Base-by-base conservation (phyloP, 768 basidiomycete species). In the Boletus pseudo-olivaceus region DNA sequence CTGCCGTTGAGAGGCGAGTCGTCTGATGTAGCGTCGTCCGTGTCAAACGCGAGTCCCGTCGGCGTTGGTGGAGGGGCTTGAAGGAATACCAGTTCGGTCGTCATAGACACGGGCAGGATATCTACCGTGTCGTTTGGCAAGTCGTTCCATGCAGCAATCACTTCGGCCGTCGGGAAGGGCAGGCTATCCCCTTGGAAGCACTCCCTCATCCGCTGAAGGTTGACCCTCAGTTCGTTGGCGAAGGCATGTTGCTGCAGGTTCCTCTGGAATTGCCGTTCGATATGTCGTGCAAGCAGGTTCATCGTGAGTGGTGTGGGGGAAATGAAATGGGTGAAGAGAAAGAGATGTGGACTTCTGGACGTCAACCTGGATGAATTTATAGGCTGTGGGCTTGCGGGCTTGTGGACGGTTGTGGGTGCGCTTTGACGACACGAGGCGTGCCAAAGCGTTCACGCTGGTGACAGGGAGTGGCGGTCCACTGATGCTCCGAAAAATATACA, bases 401-500 rank as follows among this genome's bases (percentile, higher is more conserved):
- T 59, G 66, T 70, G 68, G 66, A 64, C 68, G 53, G 57, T 60
- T 55, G 57, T 56, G 51, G 60, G 58, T 14, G 49, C 38, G 65
- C 68, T 64, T 57, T 62, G 64, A 48, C 44, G 33, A 47, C 67
- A 68, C 66, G 68, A 70, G 68, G 61, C 61, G 17, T 52, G 37
- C 29, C 60, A 63, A 63, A 56, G 53, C 51, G 44, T 44, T 39
- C 51, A 49, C 38, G 39, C 35, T 12, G 39, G 33, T 56, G 43
- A 51, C 56, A 54, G 39, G 35, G 23, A 55, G 55, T 57, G 61
- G 61, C 57, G 45, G 48, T 47, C 49, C 38, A 47, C 43, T 10
- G 26, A 51, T 48, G n/a, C 40, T 38, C 52, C 42, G 43, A 37
- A 43, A 42, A 58, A 60, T 39, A 30, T 49, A 42, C 42, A 23